phyloP scores from a whole-genome alignment of 257 asterid species.

The Fraxinus pennsylvanica region DNA sequence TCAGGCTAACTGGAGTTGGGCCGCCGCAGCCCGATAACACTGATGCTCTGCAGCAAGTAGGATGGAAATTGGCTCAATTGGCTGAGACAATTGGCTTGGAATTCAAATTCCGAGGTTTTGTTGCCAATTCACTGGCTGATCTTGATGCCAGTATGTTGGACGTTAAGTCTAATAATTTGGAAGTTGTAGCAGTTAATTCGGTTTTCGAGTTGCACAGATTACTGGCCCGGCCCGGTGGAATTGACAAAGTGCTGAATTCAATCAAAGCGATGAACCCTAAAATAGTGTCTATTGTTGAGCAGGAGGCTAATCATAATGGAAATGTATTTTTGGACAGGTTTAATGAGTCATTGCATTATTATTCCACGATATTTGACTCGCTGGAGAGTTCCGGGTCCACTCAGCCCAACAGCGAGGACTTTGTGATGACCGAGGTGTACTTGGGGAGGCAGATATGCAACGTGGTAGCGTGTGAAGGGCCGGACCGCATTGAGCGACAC shows the following conservation, averaged over 20 bases:
- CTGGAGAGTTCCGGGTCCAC: conserved; percentile 62
- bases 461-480: conserved; percentile 83
- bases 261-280: conserved; percentile 57
- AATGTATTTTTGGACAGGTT: conserved; percentile 61
- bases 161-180: conserved; percentile 40
- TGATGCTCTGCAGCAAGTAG: conserved; percentile 73
- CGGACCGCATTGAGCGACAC: conserved; percentile 77
- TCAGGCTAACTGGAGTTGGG: conserved; percentile 67
- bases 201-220: conserved; percentile 74
- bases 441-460: conserved; percentile 81
- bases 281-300: conserved; percentile 76
- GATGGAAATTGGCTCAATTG: conserved; percentile 74
- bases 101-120: conserved; percentile 72
- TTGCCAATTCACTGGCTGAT: conserved; percentile 70
- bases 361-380: conserved; percentile 90
- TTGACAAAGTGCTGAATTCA: conserved; percentile 59
- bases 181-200: conserved; percentile 76
- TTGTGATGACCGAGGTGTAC: conserved; percentile 80
- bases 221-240: conserved; percentile 47
- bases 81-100: conserved; percentile 69
- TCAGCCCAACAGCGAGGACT: conserved; percentile 51
- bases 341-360: conserved; percentile 78
- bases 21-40: conserved; percentile 79
- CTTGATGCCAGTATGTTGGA: conserved; percentile 57
- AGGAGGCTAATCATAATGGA: conserved; percentile 82